Base-by-base conservation (phyloP, 345 rosid species). In the Aethionema arabicum region DNA sequence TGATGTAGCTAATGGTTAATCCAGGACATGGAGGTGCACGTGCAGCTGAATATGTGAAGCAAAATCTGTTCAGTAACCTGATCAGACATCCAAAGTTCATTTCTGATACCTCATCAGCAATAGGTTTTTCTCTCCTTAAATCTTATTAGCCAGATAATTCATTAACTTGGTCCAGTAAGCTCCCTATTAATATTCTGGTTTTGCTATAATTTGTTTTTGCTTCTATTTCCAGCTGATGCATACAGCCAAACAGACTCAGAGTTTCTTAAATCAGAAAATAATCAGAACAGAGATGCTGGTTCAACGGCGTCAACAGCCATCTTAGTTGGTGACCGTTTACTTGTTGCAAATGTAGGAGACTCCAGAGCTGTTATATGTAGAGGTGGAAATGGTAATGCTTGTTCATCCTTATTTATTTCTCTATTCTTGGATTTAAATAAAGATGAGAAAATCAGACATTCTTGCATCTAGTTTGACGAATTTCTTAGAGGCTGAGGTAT, bases 11-110 rank as follows among this genome's bases (percentile, higher is more conserved):
- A 12, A 30, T 70, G 68, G 44, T 45, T 61, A 11, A 12, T 79
- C 63, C 76, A 95, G 99, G 99, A 70, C 99, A 95, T 78, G 99
- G 99, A 54, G 99, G 99, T 66, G 95, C 87, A 61, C 88, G 97
- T 37, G 99, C 99, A 53, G 99, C 99, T 67, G 97, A 95, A 77
- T 95, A 86, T 72, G 96, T 95, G 76, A 95, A 95, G 62, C 87
- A 83, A 46, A 88, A 90, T 67, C 92, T 90, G 48, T 90, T 95
- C 80, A 86, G 93, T 65, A 95, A 95, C 82, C 76, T 95, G 74
- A 90, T 95, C 72, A 85, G 65, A 37, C 97, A 90, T 79, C 99
- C 99, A 63, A 88, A 87, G 74, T 95, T 95, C 76, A 87, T 90
- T 52, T 82, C 99, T 63, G 97, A 95, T 66, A 87, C 96, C 43